phyloP scores from a whole-genome alignment of 1,284 basidiomycete species.

The Paramarasmius palmivorus region DNA sequence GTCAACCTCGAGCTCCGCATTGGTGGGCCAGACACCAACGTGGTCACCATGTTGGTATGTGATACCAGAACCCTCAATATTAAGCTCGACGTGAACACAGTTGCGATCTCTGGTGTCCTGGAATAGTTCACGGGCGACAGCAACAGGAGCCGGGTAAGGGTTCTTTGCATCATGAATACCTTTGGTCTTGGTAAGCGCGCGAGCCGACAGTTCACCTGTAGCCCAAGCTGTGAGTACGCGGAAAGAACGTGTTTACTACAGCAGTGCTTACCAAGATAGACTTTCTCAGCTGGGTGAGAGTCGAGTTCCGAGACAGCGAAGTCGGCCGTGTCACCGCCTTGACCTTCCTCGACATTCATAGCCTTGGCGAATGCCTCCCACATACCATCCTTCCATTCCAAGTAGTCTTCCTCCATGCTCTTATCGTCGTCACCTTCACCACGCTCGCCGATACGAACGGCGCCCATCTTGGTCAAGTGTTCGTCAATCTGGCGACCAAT shows the following conservation, averaged over 20 bases:
- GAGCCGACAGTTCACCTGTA: constrained; percentile 83
- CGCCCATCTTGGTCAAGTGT: constrained; percentile 80
- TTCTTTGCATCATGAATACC: constrained; percentile 98
- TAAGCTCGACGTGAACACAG: constrained; percentile 95
- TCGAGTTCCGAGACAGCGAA: constrained; percentile 87
- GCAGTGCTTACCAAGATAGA: constrained; percentile 75
- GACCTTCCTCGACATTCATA: constrained; percentile 93
- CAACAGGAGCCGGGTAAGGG: constrained; percentile 88
- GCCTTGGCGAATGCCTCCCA: constrained; percentile 84
- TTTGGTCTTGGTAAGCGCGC: constrained; percentile 87
- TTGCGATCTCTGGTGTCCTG: constrained; percentile 75
- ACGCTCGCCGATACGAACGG: constrained; percentile 82
- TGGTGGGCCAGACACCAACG: constrained; percentile 95
- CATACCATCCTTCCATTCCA: constrained; percentile 99
- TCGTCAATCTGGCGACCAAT: constrained; percentile 84
- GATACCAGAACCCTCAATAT: constrained; percentile 93
- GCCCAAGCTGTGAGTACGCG: constrained; percentile 12
- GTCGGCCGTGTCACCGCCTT: constrained; percentile 93
- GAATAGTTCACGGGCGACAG: constrained; percentile 84
- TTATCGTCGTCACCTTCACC: constrained; percentile 99
- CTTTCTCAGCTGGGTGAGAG: constrained; percentile 77
- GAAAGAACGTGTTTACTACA: constrained; percentile 1
- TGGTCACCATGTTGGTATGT: constrained; percentile 99
- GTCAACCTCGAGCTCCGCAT: constrained; percentile 90
- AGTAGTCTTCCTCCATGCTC: constrained; percentile 99